Percentiles rank a stretch among this genome's conserved stretches.
Conservation (phyloP, 495 filamentous ascomycete species). For the Xeromyces bisporus region DNA sequence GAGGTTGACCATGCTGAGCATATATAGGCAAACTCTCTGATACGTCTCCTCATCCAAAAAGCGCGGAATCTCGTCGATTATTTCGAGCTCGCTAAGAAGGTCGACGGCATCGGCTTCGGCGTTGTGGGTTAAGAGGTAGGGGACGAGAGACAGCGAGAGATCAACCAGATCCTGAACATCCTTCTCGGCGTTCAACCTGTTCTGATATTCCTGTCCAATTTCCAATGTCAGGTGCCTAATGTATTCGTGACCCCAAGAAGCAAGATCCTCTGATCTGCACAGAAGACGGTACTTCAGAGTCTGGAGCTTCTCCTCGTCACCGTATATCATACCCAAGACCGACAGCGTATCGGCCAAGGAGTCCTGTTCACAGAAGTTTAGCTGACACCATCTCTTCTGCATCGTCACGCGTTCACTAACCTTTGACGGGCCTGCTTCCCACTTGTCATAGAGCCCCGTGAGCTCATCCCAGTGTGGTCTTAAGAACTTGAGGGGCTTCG, state of each 20-base stretch:
- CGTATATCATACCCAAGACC: slow-evolving; percentile 97
- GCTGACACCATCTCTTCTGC: slow-evolving; percentile 1
- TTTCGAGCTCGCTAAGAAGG: slow-evolving; percentile 88
- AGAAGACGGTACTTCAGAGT: slow-evolving; percentile 89
- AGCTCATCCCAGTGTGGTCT: slow-evolving; percentile 86
- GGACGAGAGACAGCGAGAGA: slow-evolving; percentile 69
- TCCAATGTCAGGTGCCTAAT: slow-evolving; percentile 89
- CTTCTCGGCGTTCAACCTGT: slow-evolving; percentile 49
- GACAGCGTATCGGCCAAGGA: slow-evolving; percentile 90
- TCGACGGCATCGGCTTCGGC: slow-evolving; percentile 97
- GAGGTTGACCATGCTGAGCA: slow-evolving; percentile 97
- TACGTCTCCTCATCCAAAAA: slow-evolving; percentile 93
- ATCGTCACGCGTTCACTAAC: slow-evolving; percentile 18
- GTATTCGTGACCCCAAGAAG: slow-evolving; percentile 98
- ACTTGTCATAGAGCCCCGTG: slow-evolving; percentile 70
- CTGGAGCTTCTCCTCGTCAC: slow-evolving; percentile 87
- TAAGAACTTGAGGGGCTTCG: slow-evolving; percentile 95
- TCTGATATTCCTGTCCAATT: slow-evolving; percentile 83
- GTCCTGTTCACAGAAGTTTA: slow-evolving; percentile 26
- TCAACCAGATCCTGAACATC: slow-evolving; percentile 58
- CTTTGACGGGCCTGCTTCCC: slow-evolving; percentile 71
- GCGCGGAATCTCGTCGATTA: slow-evolving; percentile 78
- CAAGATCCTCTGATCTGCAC: slow-evolving; percentile 78
- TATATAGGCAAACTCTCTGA: slow-evolving; percentile 82
- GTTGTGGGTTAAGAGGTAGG: slow-evolving; percentile 91